Percentiles rank a stretch among this genome's conserved stretches.
Conservation (phyloP, 2,329 filamentous ascomycete species). For the Sclerotiophoma versabilis region DNA sequence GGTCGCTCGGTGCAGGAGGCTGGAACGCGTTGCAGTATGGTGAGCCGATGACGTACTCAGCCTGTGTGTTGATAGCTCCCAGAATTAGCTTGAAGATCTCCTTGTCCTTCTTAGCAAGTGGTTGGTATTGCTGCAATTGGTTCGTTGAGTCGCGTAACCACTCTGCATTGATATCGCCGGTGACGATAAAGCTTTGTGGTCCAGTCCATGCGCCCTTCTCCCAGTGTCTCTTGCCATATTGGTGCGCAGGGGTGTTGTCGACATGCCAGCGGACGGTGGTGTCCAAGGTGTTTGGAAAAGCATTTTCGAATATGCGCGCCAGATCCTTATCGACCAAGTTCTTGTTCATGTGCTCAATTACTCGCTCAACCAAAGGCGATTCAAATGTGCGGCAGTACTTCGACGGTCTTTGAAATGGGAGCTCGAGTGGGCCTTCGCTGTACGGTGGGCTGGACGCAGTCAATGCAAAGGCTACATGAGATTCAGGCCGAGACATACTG, state of each 20-base stretch:
- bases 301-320: conserved; percentile 91
- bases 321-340: conserved; percentile 86
- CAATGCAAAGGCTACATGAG: not conserved
- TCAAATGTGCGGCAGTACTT: conserved; percentile 86
- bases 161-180: conserved; percentile 90
- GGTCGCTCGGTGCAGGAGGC: conserved; percentile 82
- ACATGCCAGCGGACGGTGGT: conserved; percentile 90
- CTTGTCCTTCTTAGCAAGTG: conserved; percentile 80
- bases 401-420: conserved; percentile 87
- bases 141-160: conserved; percentile 95
- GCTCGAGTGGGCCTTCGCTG: conserved; percentile 76
- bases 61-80: conserved; percentile 94
- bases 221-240: conserved; percentile 46
- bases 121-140: conserved; percentile 89
- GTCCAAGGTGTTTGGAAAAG: conserved; percentile 90
- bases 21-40: conserved; percentile 99
- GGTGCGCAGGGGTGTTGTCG: conserved; percentile 59
- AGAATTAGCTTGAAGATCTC: conserved; percentile 80
- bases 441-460: conserved; percentile 68
- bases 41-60: conserved; percentile 90
- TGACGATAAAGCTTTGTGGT: conserved; percentile 90
- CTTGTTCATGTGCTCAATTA: conserved; percentile 81
- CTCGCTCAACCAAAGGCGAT: conserved; percentile 83
- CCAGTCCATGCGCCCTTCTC: conserved; percentile 74
- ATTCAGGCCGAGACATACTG: conserved; percentile 58